Conservation (phyloP, 192 early-diverging fungal genomes). For the Coemansia sp. region DNA sequence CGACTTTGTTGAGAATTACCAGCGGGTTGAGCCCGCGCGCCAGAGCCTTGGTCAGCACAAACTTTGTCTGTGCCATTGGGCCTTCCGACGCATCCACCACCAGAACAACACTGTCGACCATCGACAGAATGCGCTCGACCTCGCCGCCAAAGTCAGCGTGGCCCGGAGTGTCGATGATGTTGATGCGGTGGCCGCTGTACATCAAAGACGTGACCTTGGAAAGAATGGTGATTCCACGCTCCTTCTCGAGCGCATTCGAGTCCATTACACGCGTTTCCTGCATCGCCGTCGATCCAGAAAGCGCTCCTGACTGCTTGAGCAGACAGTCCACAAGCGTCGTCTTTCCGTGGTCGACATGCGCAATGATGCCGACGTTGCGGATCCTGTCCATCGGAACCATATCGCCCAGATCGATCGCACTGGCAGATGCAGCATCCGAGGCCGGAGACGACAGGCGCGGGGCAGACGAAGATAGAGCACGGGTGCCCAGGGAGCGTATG, state of each 20-base stretch:
- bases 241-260: constrained; percentile 78
- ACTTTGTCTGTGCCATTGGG: constrained; percentile 89
- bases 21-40: constrained; percentile 69
- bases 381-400: constrained; percentile 54
- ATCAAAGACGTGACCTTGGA: constrained; percentile 77
- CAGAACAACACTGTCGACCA: constrained; percentile 85
- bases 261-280: constrained; percentile 81
- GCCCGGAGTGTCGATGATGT: constrained; percentile 88
- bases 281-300: constrained; percentile 57
- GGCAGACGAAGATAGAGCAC: not conserved
- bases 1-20: constrained; percentile 85
- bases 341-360: constrained; percentile 90
- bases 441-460: not conserved
- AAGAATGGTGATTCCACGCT: constrained; percentile 89
- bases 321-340: constrained; percentile 70
- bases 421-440: not conserved
- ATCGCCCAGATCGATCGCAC: constrained; percentile 34
- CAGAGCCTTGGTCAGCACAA: constrained; percentile 82
- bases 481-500: not conserved
- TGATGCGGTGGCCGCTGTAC: constrained; percentile 77
- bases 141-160: constrained; percentile 73
- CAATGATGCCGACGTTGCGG: constrained; percentile 62
- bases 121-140: constrained; percentile 84
- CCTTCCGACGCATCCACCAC: constrained; percentile 88
- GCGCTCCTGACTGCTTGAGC: constrained; percentile 59